Evolutionary conservation across 257 asterid genomes (phyloP), one percentile per base, ranked within the genome.

Genomic region (Gentiana dahurica): DNA sequence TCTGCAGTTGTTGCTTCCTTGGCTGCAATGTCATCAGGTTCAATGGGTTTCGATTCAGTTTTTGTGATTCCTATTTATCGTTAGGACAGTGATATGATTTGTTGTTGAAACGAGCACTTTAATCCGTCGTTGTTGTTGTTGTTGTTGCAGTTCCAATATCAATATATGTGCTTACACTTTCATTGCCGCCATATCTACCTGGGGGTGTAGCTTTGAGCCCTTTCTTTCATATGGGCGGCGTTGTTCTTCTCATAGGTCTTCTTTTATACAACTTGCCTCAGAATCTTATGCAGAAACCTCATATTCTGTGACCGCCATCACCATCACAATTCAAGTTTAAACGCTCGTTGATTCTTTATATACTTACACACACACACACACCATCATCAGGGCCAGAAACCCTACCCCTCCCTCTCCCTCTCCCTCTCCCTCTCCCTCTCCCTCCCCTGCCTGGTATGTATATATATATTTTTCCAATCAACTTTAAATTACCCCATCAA

Each of bases 1-100:
- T 78, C 93, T 1, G 96, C 96, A 0, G 77, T 88, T 3, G 81
- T 85, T 57, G 80, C 96, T 49, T 88, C 96, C 63, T 87, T 88
- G 44, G 89, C 83, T 46, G 83, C 71, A 45, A 75, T 79, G 81
- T 77, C 95, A 63, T 87, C 96, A 79, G 95, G 96, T 87, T 65
- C 72, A 46, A 67, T 51, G 13, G 8, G 32, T 58, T 53, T 48
- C 56, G 51, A 43, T 24, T 43, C 36, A 54, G 12, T 48, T 11
- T 24, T 53, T 12, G 51, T 43, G 34, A 41, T 24, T 12, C 1
- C 35, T 50, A 51, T 43, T 41, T 37, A 34, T 36, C 15, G 15
- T 41, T 53, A 51, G 10, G 59, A 41, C 34, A 6, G 5, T 12
- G 49, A 4, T 8, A 12, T 32, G 3, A 3, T 7, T 8, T 1